Percentiles rank a stretch among this genome's conserved stretches.
Evolutionary conservation across 2,329 filamentous ascomycete genomes (phyloP).

Genomic region (Ophiobolus disseminans): DNA sequence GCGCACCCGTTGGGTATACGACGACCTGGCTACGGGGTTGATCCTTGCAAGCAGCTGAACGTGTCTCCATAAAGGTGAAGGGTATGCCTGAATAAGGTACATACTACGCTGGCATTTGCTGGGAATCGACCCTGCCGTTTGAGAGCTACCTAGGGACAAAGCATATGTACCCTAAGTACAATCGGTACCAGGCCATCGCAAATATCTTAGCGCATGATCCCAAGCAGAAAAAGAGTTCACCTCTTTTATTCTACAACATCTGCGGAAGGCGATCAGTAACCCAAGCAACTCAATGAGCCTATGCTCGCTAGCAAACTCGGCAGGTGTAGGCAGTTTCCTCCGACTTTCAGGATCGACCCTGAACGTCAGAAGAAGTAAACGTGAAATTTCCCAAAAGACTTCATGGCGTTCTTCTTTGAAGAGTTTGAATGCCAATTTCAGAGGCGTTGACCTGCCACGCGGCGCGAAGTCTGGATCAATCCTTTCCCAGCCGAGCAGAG

Average conservation of each 20-base stretch:
- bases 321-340: not conserved
- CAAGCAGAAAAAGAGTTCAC: not conserved
- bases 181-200: not conserved
- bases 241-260: not conserved
- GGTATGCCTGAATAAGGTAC: no score
- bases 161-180: no score
- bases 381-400: not conserved
- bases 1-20: no score
- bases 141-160: no score
- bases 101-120: no score
- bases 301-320: not conserved
- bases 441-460: not conserved
- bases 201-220: not conserved
- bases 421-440: not conserved
- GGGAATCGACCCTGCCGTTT: no score
- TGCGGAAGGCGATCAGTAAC: not conserved
- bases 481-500: not conserved
- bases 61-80: no score
- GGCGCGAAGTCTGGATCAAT: not conserved
- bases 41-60: no score
- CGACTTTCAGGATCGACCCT: not conserved
- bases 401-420: not conserved
- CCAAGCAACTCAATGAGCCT: not conserved
- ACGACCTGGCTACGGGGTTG: no score
- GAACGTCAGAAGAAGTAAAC: not conserved